Base-by-base conservation (phyloP, 768 basidiomycete genomes). In the Tylopilus sp. region DNA sequence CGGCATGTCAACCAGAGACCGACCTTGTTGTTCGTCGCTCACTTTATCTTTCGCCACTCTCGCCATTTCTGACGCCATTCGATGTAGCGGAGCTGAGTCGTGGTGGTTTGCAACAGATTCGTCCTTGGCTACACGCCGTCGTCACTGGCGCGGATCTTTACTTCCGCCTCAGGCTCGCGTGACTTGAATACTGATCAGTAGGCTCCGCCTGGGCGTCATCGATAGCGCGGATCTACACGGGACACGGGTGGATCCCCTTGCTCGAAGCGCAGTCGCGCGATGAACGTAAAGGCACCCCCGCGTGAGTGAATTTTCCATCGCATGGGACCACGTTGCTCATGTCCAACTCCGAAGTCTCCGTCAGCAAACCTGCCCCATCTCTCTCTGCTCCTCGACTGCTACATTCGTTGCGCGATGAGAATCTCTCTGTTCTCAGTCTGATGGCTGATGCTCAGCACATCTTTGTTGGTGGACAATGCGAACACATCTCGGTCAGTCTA, bases 381-480 rank as follows among this genome's bases (percentile, higher is more conserved):
- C 69, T 53, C 63, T 65, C 73, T 8, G 64, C 69, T 12, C 85
- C 85, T 1, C 66, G 68, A 23, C 76, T 88, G 1, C 62, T 81
- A 6, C 89, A 91, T 65, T 83, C 86, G 3, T 75, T 91, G n/a
- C 77, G 83, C 56, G 83, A 88, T 65, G 72, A 77, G 38, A 74
- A 77, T 44, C 83, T 77, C 64, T 91, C 89, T 6, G 81, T 91
- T 3, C 73, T 92, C 26, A 84, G 86, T 62, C 71, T 92, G 13
- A 87, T 85, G 23, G 85, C 90, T 2, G 85, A 86, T 62, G 77
- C 78, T 6, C 64, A 73, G 12, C 78, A 88, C 62, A 88, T 95
- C 40, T 95, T 88, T 64, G 86, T 85, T 49, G 92, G 92, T 1
- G 88, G 83, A 57, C 91, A 94, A 63, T 80, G 78, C 43, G 73